A percentile compares a stretch with the other conserved stretches of the same genome.
These are phyloP conservation scores for Osmanthus fragrans DNA, from an alignment of 257 asterid genomes.

Conservation along the genomic window DNA sequence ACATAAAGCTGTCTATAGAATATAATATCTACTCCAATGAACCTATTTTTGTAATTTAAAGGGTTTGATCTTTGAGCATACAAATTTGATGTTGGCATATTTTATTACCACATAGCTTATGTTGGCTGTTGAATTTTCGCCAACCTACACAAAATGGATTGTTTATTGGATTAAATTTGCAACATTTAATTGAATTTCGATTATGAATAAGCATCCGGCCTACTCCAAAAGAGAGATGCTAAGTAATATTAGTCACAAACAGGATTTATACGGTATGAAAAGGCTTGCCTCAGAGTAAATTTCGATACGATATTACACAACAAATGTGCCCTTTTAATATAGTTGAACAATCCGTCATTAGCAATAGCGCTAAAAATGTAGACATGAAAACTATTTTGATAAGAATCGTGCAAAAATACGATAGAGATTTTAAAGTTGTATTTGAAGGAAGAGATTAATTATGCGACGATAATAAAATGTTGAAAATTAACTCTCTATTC, in stretches of 20 bases:
- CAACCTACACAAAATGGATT: constrained; percentile 25
- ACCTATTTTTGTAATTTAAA: not conserved
- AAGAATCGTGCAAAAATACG: not conserved
- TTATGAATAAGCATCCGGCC: constrained; percentile 18
- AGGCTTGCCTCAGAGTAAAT: no score
- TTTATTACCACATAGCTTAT: not conserved
- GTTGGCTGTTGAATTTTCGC: constrained; percentile 24
- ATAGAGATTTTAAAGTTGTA: not conserved
- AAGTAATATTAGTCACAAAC: not conserved
- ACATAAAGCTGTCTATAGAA: not conserved
- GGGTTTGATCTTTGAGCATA: constrained; percentile 5
- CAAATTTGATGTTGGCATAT: not conserved
- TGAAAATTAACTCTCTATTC: no score
- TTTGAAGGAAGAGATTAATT: not conserved
- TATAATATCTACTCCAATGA: not conserved
- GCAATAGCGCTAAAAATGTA: no score
- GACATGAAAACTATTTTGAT: no score
- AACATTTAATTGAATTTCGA: constrained; percentile 9
- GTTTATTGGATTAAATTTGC: constrained; percentile 18
- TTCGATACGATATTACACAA: not conserved
- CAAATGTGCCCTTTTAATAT: no score
- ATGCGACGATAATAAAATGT: not conserved
- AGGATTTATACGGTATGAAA: not conserved
- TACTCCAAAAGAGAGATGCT: not conserved
- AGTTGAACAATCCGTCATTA: no score